Conservation (phyloP, 2,329 filamentous ascomycete genomes). For the Calonectria montana region DNA sequence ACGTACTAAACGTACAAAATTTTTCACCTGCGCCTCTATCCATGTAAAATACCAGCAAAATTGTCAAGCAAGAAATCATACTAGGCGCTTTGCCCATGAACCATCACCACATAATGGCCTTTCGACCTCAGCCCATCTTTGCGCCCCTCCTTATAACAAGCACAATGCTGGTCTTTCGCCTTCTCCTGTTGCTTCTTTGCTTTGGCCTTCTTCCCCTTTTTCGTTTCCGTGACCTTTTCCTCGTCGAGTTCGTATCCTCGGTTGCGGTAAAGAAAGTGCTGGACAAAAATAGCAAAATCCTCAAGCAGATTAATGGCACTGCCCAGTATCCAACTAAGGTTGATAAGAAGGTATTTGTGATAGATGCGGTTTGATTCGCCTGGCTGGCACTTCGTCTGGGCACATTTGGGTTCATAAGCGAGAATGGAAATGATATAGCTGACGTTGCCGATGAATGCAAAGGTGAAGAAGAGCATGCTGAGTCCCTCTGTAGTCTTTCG, state of each 20-base stretch:
- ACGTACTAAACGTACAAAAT: too few relatives aligned
- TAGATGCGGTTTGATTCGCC: conserved; percentile 78
- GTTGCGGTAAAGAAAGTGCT: conserved; percentile 86
- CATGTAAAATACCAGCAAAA: too few relatives aligned
- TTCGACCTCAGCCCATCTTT: too few relatives aligned
- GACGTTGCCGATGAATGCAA: conserved; percentile 94
- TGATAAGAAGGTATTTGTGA: conserved; percentile 85
- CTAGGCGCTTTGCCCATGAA: too few relatives aligned
- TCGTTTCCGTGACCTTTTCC: not conserved
- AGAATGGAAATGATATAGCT: conserved; percentile 94
- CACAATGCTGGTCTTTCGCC: too few relatives aligned
- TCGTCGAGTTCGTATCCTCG: conserved; percentile 31
- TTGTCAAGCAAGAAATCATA: too few relatives aligned
- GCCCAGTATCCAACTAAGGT: conserved; percentile 89
- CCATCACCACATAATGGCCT: too few relatives aligned
- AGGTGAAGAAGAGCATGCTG: conserved; percentile 94
- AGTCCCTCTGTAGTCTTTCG: conserved; percentile 95
- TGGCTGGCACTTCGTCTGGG: conserved; percentile 63
- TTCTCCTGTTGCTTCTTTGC: too few relatives aligned
- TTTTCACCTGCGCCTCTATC: too few relatives aligned
- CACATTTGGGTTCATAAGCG: conserved; percentile 84
- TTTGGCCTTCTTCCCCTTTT: not conserved
- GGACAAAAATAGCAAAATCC: conserved; percentile 87
- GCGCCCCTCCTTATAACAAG: too few relatives aligned
- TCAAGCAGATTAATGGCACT: conserved; percentile 88